Base-by-base conservation (phyloP, 495 filamentous ascomycete species). In the Zalerion maritima region DNA sequence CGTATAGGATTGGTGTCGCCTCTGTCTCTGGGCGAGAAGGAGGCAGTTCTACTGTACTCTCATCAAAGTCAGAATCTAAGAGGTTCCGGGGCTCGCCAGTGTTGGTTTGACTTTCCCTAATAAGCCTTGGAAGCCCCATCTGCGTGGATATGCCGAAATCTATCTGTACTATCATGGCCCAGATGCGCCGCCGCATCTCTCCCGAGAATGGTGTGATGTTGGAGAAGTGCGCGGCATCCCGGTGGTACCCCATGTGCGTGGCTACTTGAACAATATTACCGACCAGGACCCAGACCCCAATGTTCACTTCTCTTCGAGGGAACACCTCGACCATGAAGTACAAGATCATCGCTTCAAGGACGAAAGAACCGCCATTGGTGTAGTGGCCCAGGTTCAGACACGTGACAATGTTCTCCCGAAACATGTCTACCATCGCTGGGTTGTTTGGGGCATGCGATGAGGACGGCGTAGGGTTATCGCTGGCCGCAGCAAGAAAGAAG, bases 221-320 rank as follows among this genome's bases (percentile, higher is more conserved):
- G 4, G 57, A 43, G 32, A 68, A 69, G 24, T 62, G 42, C 26
- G 49, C 58, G 4, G 69, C 58, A 31, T 73, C 66, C 12, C 69
- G 57, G 32, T 73, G 69, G 24, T 69, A 71, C 0, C 67, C 67
- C 32, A 67, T 57, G 32, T 61, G 45, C 66, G 69, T 64, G 4
- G 69, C 63, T 6, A 60, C 39, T 4, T 47, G 47, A 13, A 57
- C 35, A n/a, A 50, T 34, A 6, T 55, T 41, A 3, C 49, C 45
- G 15, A 55, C 25, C 15, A 55, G 31, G 12, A 57, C 15, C 24
- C 49, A 46, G 5, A 39, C 31, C 12, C 44, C 53, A 12, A 52
- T 47, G 6, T 49, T 42, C 0, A 38, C 32, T 33, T 57, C 50
- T 16, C 39, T 32, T 6, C 31, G 31, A 18, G 42, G 32, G 4